Percentiles rank a stretch among this genome's conserved stretches.
phyloP scores from a whole-genome alignment of 495 filamentous ascomycete genomes.

The Elasticomyces elasticus region DNA sequence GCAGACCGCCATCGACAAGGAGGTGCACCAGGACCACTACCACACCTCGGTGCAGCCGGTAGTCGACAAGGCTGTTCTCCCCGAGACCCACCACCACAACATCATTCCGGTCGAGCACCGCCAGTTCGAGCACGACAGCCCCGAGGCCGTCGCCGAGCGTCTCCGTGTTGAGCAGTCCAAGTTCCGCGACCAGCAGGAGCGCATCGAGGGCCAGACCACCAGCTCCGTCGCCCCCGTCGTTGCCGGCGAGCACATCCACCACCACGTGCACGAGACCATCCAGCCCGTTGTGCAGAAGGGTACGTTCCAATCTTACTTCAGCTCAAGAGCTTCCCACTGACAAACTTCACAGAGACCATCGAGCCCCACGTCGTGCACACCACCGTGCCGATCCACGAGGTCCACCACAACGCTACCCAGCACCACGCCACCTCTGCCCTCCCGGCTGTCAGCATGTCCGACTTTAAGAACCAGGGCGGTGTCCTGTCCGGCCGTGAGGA shows the following conservation, averaged over 20 bases:
- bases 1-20: constrained; percentile 49
- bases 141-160: constrained; percentile 33
- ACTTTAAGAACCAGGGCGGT: constrained; percentile 51
- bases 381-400: constrained; percentile 57
- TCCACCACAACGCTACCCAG: constrained; percentile 43
- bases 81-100: constrained; percentile 33
- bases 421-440: constrained; percentile 47
- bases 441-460: constrained; percentile 49
- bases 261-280: constrained; percentile 50
- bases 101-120: constrained; percentile 44
- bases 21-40: constrained; percentile 41
- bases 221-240: constrained; percentile 38
- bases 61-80: constrained; percentile 27
- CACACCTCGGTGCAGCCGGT: constrained; percentile 37
- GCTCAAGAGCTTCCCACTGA: background rate
- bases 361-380: constrained; percentile 57
- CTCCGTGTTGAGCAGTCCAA: constrained; percentile 40
- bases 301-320: constrained; percentile 6
- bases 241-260: constrained; percentile 54
- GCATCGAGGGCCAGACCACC: constrained; percentile 41
- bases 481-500: constrained; percentile 44
- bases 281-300: constrained; percentile 55
- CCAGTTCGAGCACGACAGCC: constrained; percentile 46
- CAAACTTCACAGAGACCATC: constrained; percentile 40
- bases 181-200: constrained; percentile 40